Base-by-base conservation (phyloP, 805 yeast genomes). In the Jamesozyma lodderae region DNA sequence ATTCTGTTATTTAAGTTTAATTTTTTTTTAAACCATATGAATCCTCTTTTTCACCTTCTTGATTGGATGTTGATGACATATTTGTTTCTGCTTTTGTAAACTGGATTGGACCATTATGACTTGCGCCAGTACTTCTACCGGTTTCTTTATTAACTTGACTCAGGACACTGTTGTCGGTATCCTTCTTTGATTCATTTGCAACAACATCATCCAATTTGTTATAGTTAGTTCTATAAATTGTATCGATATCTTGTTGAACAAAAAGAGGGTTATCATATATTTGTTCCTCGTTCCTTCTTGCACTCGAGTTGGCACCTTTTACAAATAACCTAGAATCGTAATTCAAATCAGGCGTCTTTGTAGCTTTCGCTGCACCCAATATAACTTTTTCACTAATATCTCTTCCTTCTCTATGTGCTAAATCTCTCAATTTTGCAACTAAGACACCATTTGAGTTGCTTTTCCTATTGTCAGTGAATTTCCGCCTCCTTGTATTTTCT, bases 211-310 rank as follows among this genome's bases (percentile, higher is more conserved):
- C 59, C 2, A 61, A 36, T 37, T 45, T 36, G 13, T 44, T 44
- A 13, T 57, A 40, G 26, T 68, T 55, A 1, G 71, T 67, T 41
- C 72, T 62, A 49, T 76, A 77, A 11, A 77, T 64, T 36, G 63
- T 67, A 33, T 67, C 66, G 6, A 75, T 58, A 4, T 71, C 75
- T 38, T 70, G 73, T 38, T 73, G 75, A 3, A 66, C 71, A 27
- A 79, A 79, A 19, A 81, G 54, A 1, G 85, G 78, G 36, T 56
- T 66, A 43, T 76, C 81, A 47, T 79, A 80, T 3, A 75, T 59
- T 47, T 71, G 76, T 36, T 70, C 77, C 20, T 66, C 72, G 23
- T 51, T 49, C 4, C 49, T 46, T n/a, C 47, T 38, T 1, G 64
- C 54, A 29, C 47, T 40, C 1, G 64, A 52, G 27, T 66, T 66